Conservation (phyloP, 2,329 filamentous ascomycete species). For the Thermoascus crustaceus region DNA sequence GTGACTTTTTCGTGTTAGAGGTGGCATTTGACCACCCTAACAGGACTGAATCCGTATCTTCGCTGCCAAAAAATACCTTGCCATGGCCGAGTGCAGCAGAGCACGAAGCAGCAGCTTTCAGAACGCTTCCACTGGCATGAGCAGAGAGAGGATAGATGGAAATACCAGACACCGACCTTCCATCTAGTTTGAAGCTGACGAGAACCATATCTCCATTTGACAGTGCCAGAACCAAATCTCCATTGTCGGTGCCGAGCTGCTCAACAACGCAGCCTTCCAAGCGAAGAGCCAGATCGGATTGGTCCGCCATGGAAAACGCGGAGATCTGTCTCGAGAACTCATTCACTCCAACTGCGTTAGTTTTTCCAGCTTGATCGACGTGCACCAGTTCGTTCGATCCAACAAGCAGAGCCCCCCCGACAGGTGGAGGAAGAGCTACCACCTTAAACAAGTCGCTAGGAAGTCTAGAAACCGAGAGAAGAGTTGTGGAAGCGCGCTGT, state of each 20-base stretch:
- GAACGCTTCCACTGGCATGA: slow-evolving; percentile 54
- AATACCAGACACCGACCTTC: slow-evolving; percentile 81
- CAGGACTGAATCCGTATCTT: slow-evolving; percentile 71
- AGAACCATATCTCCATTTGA: slow-evolving; percentile 66
- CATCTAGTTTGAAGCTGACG: slow-evolving; percentile 77
- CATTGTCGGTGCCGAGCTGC: slow-evolving; percentile 63
- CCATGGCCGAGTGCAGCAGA: slow-evolving; percentile 60
- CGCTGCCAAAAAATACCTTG: slow-evolving; percentile 75
- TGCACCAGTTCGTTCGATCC: slow-evolving; percentile 89
- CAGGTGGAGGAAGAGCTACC: slow-evolving; percentile 71
- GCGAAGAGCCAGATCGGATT: slow-evolving; percentile 68
- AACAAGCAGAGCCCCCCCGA: slow-evolving; percentile 80
- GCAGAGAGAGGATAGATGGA: slow-evolving; percentile 57
- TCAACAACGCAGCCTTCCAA: slow-evolving; percentile 77
- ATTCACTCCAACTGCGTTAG: slow-evolving; percentile 88
- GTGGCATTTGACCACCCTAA: slow-evolving; percentile 69
- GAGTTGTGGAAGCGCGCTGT: slow-evolving; percentile 84
- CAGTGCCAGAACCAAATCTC: slow-evolving; percentile 77
- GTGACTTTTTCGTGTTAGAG: slow-evolving; percentile 50
- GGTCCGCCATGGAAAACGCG: slow-evolving; percentile 76
- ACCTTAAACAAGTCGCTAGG: slow-evolving; percentile 82
- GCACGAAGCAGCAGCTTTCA: slow-evolving; percentile 60
- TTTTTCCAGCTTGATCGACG: slow-evolving; percentile 89
- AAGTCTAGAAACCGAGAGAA: slow-evolving; percentile 75
- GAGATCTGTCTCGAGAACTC: slow-evolving; percentile 77